Percentiles rank a stretch among this genome's conserved stretches.
Evolutionary conservation across 208 protist species (phyloP).

Genomic region (Acanthamoeba healyi): DNA sequence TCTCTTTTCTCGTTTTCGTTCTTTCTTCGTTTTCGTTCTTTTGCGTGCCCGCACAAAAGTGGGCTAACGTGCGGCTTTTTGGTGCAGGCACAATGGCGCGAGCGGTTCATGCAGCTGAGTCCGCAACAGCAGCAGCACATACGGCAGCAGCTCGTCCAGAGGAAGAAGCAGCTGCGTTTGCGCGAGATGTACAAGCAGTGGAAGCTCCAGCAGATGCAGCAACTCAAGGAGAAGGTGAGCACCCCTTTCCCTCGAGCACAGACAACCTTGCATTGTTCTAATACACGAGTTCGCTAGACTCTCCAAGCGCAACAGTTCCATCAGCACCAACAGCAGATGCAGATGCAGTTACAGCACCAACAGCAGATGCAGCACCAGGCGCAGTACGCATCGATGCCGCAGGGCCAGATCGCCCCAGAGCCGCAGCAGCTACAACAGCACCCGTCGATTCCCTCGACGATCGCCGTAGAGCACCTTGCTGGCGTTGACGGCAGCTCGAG

Average conservation of each 20-base stretch:
- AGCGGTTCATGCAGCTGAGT: conserved; percentile 14
- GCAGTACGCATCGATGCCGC: background rate
- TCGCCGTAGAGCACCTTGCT: background rate
- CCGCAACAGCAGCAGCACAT: conserved; percentile 36
- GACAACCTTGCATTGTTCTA: background rate
- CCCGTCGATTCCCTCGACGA: background rate
- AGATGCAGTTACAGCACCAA: background rate
- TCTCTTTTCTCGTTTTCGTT: background rate
- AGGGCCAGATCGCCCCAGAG: background rate
- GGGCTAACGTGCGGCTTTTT: background rate
- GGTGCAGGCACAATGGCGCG: conserved; percentile 1
- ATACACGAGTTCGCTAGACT: background rate
- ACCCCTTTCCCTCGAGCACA: background rate
- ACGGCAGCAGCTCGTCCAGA: conserved; percentile 17
- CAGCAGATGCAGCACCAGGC: background rate
- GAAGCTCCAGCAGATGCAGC: conserved; percentile 37
- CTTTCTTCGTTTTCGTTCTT: background rate
- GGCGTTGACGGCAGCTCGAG: background rate
- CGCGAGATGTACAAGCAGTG: conserved; percentile 35
- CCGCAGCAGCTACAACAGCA: background rate
- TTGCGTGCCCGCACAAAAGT: too few relatives aligned
- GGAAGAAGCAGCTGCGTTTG: conserved; percentile 27
- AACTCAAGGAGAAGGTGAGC: background rate
- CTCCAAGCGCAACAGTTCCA: background rate
- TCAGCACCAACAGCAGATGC: conserved; percentile 40